These are phyloP conservation scores for Acidomyces sp. DNA, from an alignment of 495 filamentous ascomycete genomes.

Conservation along the genomic window DNA sequence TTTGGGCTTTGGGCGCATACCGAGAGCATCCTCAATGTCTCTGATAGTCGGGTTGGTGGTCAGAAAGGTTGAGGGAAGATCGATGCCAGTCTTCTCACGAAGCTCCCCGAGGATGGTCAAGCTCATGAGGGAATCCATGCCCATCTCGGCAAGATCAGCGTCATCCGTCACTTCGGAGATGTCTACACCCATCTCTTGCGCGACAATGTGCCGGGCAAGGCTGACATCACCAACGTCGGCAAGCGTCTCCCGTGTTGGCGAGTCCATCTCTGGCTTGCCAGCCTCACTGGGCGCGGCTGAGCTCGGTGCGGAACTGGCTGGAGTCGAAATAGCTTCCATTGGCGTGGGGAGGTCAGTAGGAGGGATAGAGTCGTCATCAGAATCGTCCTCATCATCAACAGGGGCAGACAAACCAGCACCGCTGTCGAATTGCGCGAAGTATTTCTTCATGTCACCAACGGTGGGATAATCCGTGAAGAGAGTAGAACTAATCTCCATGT, in stretches of 20 bases:
- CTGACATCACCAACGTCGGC: slow-evolving; percentile 23
- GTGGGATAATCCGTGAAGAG: slow-evolving; percentile 34
- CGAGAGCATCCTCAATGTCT: slow-evolving; percentile 34
- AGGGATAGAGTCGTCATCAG: slow-evolving; percentile 23
- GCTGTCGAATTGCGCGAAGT: slow-evolving; percentile 32
- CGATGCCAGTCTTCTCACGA: slow-evolving; percentile 33
- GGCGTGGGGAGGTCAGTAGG: slow-evolving; percentile 26
- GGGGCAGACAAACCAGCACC: slow-evolving; percentile 21
- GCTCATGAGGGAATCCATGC: slow-evolving; percentile 36
- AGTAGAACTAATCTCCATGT: slow-evolving; percentile 32
- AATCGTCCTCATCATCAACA: slow-evolving; percentile 22
- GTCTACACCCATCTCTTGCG: slow-evolving; percentile 35
- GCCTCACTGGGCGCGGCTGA: slow-evolving; percentile 24
- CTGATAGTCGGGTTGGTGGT: slow-evolving; percentile 31
- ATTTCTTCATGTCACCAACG: slow-evolving; percentile 35
- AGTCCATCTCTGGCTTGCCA: slow-evolving; percentile 24
- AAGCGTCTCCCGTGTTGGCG: slow-evolving; percentile 10
- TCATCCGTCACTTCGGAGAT: slow-evolving; percentile 31
- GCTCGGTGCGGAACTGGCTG: slow-evolving; percentile 30
- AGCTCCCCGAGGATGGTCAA: slow-evolving; percentile 33
- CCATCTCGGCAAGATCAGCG: slow-evolving; percentile 32
- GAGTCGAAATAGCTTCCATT: slow-evolving; percentile 25
- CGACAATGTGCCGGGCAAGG: slow-evolving; percentile 31
- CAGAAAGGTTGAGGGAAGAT: slow-evolving; percentile 33
- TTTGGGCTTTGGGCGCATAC: slow-evolving; percentile 30